These are phyloP conservation scores for Diaporthe destruens DNA, from an alignment of 2,329 filamentous ascomycete species.

Conservation along the genomic window DNA sequence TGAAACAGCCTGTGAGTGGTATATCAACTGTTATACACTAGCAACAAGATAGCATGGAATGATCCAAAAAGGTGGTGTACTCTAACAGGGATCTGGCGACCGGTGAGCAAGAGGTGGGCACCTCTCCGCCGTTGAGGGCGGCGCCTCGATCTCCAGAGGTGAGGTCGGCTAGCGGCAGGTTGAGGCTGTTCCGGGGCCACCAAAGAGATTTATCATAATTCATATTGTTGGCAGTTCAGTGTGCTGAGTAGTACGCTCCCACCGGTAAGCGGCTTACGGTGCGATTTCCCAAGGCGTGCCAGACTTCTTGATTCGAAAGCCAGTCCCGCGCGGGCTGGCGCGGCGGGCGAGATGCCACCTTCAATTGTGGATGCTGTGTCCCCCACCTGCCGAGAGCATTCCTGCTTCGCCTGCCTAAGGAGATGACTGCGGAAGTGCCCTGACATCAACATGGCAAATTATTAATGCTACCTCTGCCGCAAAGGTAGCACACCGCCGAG, in stretches of 20 bases:
- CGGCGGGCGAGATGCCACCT: not conserved
- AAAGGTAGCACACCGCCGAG: not conserved
- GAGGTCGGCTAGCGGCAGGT: conserved; percentile 22
- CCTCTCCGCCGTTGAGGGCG: conserved; percentile 36
- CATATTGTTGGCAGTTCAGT: conserved; percentile 14
- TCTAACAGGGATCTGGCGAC: conserved; percentile 34
- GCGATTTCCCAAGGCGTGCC: conserved; percentile 23
- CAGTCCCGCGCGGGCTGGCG: conserved; percentile 5
- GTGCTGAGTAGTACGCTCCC: conserved; percentile 11
- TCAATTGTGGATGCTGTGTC: conserved; percentile 15
- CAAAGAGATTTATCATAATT: conserved; percentile 22
- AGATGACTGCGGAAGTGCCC: not conserved
- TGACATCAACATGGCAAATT: conserved; percentile 4
- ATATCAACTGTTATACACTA: conserved; percentile 32
- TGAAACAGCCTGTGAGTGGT: conserved; percentile 13
- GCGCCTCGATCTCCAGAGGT: conserved; percentile 25
- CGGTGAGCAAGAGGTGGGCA: conserved; percentile 35
- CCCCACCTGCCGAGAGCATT: conserved; percentile 13
- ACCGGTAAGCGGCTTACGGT: conserved; percentile 34
- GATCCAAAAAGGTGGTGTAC: conserved; percentile 32
- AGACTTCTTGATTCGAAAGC: conserved; percentile 7
- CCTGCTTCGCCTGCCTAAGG: not conserved
- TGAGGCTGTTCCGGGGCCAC: conserved; percentile 27
- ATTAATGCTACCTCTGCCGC: not conserved
- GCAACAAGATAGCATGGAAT: conserved; percentile 27